phyloP scores from a whole-genome alignment of 306 rosid species.

The Mimosa pudica region DNA sequence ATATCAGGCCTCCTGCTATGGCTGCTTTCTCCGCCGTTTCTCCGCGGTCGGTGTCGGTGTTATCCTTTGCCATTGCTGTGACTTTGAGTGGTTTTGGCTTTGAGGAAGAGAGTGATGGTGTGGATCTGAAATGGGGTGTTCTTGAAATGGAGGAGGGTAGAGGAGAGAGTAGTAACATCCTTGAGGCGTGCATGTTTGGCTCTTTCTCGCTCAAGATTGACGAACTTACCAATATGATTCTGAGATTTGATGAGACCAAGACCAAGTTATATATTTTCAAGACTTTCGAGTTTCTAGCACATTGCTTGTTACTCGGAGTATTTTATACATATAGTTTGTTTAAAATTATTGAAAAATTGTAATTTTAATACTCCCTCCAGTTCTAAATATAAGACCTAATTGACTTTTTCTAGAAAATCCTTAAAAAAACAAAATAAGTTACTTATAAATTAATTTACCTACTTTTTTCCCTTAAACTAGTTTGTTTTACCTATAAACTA shows the following conservation, averaged over 20 bases:
- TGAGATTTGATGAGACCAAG: neutral
- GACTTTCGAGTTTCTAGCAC: no score
- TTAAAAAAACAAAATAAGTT: no score
- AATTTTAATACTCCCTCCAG: no score
- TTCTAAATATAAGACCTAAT: no score
- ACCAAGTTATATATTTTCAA: no score
- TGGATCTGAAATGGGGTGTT: neutral
- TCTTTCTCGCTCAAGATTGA: neutral
- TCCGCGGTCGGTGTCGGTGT: constrained; percentile 42
- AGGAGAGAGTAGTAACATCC: constrained; percentile 53
- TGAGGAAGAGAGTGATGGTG: neutral
- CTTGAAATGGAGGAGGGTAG: constrained; percentile 21
- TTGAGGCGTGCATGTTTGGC: constrained; percentile 41
- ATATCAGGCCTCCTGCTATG: constrained; percentile 70
- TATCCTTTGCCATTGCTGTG: constrained; percentile 63
- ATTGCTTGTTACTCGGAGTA: no score
- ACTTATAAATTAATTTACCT: no score
- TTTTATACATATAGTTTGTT: no score
- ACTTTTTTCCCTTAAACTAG: no score
- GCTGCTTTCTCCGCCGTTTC: constrained; percentile 60
- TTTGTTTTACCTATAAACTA: no score
- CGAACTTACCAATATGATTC: neutral
- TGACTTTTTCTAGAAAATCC: no score
- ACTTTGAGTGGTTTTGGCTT: constrained; percentile 40
- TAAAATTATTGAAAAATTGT: no score